A percentile compares a stretch with the other conserved stretches of the same genome.
Conservation (phyloP, 2,329 filamentous ascomycete genomes). For the Talaromyces verruculosus region DNA sequence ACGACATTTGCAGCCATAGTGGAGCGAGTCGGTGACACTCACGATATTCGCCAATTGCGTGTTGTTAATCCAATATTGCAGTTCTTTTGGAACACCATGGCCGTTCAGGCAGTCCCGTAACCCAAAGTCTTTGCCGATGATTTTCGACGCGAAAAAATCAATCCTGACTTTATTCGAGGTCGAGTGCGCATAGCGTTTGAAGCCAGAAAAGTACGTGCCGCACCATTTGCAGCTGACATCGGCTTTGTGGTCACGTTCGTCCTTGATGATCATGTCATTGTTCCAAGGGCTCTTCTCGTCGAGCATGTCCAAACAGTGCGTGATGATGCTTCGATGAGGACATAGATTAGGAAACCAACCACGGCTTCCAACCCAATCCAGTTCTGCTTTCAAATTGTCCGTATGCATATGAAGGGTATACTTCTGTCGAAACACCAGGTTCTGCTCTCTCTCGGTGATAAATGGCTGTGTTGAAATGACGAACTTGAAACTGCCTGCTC, state of each 20-base stretch:
- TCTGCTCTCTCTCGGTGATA: neutral
- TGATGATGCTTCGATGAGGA: slow-evolving; percentile 14
- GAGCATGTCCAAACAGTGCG: slow-evolving; percentile 11
- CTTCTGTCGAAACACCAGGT: neutral
- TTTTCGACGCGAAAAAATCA: neutral
- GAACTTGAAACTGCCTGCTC: neutral
- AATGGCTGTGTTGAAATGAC: neutral
- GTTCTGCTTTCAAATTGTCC: neutral
- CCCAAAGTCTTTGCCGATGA: neutral
- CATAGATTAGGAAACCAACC: slow-evolving; percentile 2
- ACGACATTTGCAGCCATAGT: neutral
- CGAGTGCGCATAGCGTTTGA: neutral
- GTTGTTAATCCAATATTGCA: neutral
- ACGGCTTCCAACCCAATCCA: neutral
- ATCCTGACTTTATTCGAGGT: neutral
- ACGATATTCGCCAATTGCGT: slow-evolving; percentile 10
- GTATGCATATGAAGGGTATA: neutral
- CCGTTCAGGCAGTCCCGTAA: neutral
- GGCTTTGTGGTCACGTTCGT: neutral
- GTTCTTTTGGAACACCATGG: neutral
- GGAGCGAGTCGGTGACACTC: neutral
- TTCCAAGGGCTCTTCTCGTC: neutral
- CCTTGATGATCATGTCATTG: neutral
- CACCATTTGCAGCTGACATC: slow-evolving; percentile 3
- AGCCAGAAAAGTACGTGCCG: neutral